phyloP scores from a whole-genome alignment of 1,284 basidiomycete genomes.

The Takashimella koratensis region DNA sequence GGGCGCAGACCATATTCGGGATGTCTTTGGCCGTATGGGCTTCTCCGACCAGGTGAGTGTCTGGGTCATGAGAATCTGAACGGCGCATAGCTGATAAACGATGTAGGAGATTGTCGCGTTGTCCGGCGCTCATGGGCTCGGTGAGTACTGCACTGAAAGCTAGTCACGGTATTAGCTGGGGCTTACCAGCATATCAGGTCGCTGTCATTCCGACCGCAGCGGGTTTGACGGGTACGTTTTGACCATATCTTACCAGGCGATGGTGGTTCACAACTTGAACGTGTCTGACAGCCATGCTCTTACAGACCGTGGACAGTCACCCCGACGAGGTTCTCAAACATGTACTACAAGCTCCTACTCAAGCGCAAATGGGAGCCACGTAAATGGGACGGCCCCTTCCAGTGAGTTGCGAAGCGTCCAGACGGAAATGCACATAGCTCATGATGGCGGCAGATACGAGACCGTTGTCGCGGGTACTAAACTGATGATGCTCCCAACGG shows the following conservation, averaged over 20 bases:
- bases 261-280: too few relatives aligned
- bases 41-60: constrained; percentile 50
- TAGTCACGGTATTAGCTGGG: not conserved
- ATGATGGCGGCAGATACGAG: constrained; percentile 29
- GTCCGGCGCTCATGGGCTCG: constrained; percentile 56
- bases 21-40: constrained; percentile 55
- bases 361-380: constrained; percentile 53
- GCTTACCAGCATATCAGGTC: constrained; percentile 18
- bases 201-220: constrained; percentile 52
- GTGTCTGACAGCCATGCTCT: too few relatives aligned
- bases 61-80: too few relatives aligned
- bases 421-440: not conserved
- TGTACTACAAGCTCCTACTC: constrained; percentile 53
- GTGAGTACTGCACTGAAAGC: constrained; percentile 31
- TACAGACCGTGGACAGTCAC: constrained; percentile 50
- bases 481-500: constrained; percentile 58
- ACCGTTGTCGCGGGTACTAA: constrained; percentile 51
- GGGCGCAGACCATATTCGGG: constrained; percentile 52
- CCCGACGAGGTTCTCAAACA: constrained; percentile 53
- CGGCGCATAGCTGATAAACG: constrained; percentile 1
- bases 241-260: not conserved
- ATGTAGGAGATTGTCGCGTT: constrained; percentile 56
- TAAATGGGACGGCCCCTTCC: constrained; percentile 55
- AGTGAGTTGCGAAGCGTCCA: constrained; percentile 27
- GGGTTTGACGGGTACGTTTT: constrained; percentile 51